These are phyloP conservation scores for Thielaviopsis euricoi DNA, from an alignment of 2,329 filamentous ascomycete species.

Conservation along the genomic window DNA sequence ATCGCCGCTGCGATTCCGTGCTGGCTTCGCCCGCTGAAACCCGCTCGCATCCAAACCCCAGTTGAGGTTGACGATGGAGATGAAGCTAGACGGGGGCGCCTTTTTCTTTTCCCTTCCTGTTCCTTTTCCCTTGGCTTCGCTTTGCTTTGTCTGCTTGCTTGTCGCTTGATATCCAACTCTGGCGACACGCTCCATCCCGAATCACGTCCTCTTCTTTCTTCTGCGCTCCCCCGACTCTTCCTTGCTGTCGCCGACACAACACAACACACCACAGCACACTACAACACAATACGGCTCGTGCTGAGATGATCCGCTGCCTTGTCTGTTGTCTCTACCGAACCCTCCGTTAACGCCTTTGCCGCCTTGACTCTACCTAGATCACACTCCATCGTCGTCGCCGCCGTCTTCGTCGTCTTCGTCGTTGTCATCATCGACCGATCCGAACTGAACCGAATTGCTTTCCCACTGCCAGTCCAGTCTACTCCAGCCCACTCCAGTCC, in stretches of 20 bases:
- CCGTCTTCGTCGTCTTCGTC: neutral
- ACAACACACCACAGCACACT: no score
- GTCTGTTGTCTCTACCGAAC: neutral
- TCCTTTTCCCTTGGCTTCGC: neutral
- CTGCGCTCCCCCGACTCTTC: neutral
- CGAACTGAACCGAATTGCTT: neutral
- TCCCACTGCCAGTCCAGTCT: no score
- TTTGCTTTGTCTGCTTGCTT: neutral
- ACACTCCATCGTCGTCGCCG: neutral
- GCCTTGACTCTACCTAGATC: neutral
- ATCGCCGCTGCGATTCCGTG: conserved; percentile 1
- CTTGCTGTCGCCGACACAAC: neutral
- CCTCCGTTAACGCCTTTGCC: neutral
- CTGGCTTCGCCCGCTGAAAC: neutral
- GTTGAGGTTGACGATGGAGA: no score
- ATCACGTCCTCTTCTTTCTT: neutral
- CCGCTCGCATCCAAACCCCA: neutral
- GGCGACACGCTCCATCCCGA: neutral
- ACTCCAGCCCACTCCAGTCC: no score
- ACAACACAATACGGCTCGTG: neutral
- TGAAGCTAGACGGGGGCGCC: no score
- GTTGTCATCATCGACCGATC: neutral
- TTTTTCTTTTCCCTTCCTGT: neutral
- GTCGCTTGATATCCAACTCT: neutral
- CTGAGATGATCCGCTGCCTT: neutral